phyloP scores from a whole-genome alignment of 2,329 filamentous ascomycete genomes.

The Penicillium corylophilum region DNA sequence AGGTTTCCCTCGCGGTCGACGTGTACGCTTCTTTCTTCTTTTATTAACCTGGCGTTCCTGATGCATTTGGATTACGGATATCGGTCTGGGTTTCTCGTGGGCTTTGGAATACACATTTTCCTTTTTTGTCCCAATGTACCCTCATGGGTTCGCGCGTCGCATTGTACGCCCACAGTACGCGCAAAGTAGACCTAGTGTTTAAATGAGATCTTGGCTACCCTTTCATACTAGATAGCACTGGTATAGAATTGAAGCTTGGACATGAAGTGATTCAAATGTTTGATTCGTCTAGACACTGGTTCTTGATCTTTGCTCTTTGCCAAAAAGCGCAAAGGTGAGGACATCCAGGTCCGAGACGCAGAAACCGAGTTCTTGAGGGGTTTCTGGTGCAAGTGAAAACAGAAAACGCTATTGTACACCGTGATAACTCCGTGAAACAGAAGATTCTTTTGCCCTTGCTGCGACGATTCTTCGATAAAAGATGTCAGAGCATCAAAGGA shows the following conservation, averaged over 20 bases:
- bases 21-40: conserved; percentile 12
- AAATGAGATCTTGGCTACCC: neutral
- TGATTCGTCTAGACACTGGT: neutral
- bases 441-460: neutral
- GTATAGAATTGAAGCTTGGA: neutral
- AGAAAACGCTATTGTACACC: conserved; percentile 21
- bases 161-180: conserved; percentile 1
- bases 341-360: neutral
- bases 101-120: conserved; percentile 17
- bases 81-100: conserved; percentile 29
- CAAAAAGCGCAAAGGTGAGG: neutral
- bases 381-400: conserved; percentile 5
- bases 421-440: conserved; percentile 1
- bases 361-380: neutral
- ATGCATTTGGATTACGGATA: conserved; percentile 34
- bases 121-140: neutral
- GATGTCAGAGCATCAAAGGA: neutral
- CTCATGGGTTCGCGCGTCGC: neutral
- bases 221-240: neutral
- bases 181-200: conserved; percentile 13
- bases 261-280: neutral
- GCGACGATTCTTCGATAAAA: neutral
- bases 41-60: conserved; percentile 31
- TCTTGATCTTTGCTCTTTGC: no score
- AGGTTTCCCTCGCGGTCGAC: conserved; percentile 4